Conservation (phyloP, 306 rosid species). For the Glycine soja region DNA sequence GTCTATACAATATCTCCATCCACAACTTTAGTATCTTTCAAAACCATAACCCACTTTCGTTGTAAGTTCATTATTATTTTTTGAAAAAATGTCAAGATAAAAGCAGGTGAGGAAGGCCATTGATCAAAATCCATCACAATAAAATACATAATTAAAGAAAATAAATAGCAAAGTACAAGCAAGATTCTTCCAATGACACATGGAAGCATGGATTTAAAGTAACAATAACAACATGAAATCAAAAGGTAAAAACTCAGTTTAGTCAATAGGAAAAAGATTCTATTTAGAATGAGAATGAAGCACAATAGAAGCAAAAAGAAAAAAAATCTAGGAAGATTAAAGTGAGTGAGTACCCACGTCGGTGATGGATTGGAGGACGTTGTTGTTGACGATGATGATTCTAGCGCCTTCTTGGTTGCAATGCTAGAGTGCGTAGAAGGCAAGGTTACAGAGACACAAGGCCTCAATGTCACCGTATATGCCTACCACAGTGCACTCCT, state of each 20-base stretch:
- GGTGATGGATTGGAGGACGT: no score
- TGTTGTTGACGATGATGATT: no score
- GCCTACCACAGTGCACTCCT: no score
- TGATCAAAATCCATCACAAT: no score
- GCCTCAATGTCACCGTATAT: no score
- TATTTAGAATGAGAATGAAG: background rate
- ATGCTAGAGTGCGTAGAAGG: no score
- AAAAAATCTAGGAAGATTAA: slow-evolving; percentile 17
- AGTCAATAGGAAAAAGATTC: slow-evolving; percentile 8
- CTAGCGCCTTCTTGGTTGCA: no score
- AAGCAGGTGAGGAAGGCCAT: slow-evolving; percentile 23
- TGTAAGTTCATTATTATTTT: slow-evolving; percentile 79
- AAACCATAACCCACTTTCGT: slow-evolving; percentile 82
- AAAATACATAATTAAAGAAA: no score
- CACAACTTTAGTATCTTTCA: slow-evolving; percentile 74
- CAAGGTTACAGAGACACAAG: no score
- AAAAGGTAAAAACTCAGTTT: background rate
- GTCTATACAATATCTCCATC: slow-evolving; percentile 77
- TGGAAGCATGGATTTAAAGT: background rate
- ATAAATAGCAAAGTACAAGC: background rate
- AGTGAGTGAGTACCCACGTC: no score
- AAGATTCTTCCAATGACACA: slow-evolving; percentile 5
- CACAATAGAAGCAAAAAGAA: no score
- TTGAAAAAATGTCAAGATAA: slow-evolving; percentile 54
- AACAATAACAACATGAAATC: slow-evolving; percentile 26